phyloP scores from a whole-genome alignment of 78 protist species.

The Speleostelium caveatum region DNA sequence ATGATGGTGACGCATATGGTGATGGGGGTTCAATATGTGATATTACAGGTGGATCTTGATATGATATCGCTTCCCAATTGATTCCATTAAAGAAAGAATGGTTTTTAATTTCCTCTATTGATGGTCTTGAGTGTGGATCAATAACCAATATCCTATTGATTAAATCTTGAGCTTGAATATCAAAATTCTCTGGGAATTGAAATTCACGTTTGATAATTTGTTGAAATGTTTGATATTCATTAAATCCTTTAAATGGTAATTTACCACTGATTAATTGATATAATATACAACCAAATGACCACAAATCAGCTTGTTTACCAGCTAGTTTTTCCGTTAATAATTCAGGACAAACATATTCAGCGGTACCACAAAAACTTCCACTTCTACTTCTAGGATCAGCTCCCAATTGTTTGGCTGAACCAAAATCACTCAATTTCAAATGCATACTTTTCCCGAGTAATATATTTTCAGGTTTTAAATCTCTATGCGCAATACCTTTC shows the following conservation, averaged over 20 bases:
- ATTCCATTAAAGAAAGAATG: conserved; percentile 86
- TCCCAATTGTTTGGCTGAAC: conserved; percentile 67
- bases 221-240: conserved; percentile 89
- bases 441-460: conserved; percentile 70
- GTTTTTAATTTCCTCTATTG: conserved; percentile 43
- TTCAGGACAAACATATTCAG: conserved; percentile 96
- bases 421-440: conserved; percentile 85
- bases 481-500: conserved; percentile 81
- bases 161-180: conserved; percentile 75
- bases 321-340: conserved; percentile 73
- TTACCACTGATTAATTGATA: conserved; percentile 90
- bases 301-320: conserved; percentile 86
- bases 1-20: conserved; percentile 20
- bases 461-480: conserved; percentile 88
- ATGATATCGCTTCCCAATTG: conserved; percentile 45
- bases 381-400: conserved; percentile 11
- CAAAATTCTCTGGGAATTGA: conserved; percentile 84
- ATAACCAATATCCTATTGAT: conserved; percentile 60
- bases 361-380: conserved; percentile 83
- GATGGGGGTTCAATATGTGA: conserved; percentile 40
- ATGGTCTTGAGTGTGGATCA: conserved; percentile 62
- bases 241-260: conserved; percentile 79
- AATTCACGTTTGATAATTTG: conserved; percentile 68
- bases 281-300: conserved; percentile 94
- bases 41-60: conserved; percentile 64